A percentile compares a stretch with the other conserved stretches of the same genome.
phyloP scores from a whole-genome alignment of 2,329 filamentous ascomycete genomes.

The Lasiodiplodia citricola region DNA sequence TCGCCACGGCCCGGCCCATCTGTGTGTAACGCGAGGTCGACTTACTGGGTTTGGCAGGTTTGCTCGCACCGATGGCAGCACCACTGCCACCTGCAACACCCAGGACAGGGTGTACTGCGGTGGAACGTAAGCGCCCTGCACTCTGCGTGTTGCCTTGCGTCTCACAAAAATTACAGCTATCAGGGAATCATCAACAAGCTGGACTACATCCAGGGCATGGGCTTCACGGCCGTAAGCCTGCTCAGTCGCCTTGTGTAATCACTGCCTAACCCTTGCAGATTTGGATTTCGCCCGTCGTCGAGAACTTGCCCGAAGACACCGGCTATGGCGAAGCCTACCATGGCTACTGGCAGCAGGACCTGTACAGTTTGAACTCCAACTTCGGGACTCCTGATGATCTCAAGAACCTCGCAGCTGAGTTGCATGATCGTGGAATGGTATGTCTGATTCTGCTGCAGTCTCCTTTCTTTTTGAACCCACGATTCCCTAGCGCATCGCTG shows the following conservation, averaged over 20 bases:
- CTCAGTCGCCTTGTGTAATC: background rate
- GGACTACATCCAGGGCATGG: slow-evolving; percentile 68
- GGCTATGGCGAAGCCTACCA: slow-evolving; percentile 53
- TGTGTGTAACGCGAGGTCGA: background rate
- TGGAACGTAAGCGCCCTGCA: slow-evolving; percentile 1
- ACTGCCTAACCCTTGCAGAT: slow-evolving; percentile 34
- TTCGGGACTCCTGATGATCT: slow-evolving; percentile 67
- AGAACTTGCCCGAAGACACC: slow-evolving; percentile 49
- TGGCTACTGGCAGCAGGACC: slow-evolving; percentile 60
- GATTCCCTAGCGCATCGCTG: background rate
- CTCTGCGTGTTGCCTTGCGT: background rate
- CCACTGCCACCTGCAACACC: slow-evolving; percentile 45
- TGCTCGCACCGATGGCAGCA: slow-evolving; percentile 47
- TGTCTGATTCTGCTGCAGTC: background rate
- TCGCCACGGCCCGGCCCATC: background rate
- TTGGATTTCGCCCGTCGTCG: slow-evolving; percentile 56
- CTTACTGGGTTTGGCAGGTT: slow-evolving; percentile 34
- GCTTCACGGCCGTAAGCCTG: slow-evolving; percentile 60
- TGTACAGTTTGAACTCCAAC: slow-evolving; percentile 61
- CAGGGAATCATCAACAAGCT: slow-evolving; percentile 63
- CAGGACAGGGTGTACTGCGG: slow-evolving; percentile 28
- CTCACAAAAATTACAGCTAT: slow-evolving; percentile 42
- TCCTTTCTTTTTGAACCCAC: background rate
- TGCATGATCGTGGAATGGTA: slow-evolving; percentile 63
- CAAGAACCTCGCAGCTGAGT: slow-evolving; percentile 58